Conservation (phyloP, 345 rosid species). For the Salix arbutifolia region DNA sequence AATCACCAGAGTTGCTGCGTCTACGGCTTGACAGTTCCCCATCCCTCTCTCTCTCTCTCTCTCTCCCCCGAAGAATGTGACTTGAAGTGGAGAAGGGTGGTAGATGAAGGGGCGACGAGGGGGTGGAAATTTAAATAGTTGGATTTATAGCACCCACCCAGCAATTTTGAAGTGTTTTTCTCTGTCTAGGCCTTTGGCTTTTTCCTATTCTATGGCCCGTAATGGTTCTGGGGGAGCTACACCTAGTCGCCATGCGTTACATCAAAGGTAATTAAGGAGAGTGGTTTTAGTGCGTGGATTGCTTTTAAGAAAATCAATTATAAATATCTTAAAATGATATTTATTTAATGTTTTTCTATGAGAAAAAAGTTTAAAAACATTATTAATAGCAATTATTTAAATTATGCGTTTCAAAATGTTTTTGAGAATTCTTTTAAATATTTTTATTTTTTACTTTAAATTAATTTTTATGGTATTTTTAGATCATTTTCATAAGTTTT, state of each 20-base stretch:
- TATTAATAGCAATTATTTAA: too few species aligned
- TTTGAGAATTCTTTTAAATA: too few species aligned
- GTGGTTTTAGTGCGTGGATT: too few species aligned
- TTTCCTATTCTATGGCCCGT: constrained; percentile 3
- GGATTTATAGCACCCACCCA: constrained; percentile 43
- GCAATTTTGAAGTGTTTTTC: constrained; percentile 3
- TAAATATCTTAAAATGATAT: too few species aligned
- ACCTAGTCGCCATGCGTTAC: neutral
- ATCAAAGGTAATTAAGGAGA: neutral
- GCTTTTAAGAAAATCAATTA: too few species aligned
- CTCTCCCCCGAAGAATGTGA: neutral
- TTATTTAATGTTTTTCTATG: too few species aligned
- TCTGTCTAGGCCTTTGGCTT: neutral
- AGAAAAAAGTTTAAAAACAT: too few species aligned
- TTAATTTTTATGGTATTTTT: too few species aligned
- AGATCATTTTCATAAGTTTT: too few species aligned
- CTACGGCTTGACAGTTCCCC: constrained; percentile 95
- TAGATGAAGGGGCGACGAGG: constrained; percentile 4
- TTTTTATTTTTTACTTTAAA: too few species aligned
- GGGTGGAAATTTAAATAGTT: neutral
- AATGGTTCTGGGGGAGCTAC: neutral
- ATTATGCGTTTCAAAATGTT: too few species aligned
- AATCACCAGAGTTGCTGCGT: constrained; percentile 66
- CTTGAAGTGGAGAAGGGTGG: neutral
- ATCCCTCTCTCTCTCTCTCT: constrained; percentile 21